phyloP scores from a whole-genome alignment of 108 stramenopile species.

The Cylindrotheca closterium region DNA sequence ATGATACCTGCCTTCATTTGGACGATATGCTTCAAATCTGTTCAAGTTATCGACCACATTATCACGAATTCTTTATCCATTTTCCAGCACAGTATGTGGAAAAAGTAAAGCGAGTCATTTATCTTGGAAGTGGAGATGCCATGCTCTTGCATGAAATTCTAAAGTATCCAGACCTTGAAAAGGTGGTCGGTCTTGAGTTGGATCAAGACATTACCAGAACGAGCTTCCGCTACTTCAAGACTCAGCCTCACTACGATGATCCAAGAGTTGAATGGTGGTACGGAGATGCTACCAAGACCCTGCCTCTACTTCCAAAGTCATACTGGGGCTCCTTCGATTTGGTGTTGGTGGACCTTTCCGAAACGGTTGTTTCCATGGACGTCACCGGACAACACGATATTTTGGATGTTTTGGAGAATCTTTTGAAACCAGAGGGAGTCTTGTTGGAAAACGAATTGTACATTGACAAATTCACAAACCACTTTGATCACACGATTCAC shows the following conservation, averaged over 20 bases:
- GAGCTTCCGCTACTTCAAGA: conserved; percentile 67
- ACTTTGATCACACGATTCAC: conserved; percentile 54
- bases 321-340: conserved; percentile 45
- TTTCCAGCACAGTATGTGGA: conserved; percentile 34
- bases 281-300: conserved; percentile 36
- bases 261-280: conserved; percentile 83
- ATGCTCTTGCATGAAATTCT: conserved; percentile 45
- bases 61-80: conserved; percentile 48
- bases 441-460: conserved; percentile 52
- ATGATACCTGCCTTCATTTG: conserved; percentile 68
- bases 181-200: conserved; percentile 46
- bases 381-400: conserved; percentile 25
- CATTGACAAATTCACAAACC: conserved; percentile 46
- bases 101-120: conserved; percentile 14
- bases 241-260: conserved; percentile 80
- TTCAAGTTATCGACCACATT: conserved; percentile 43
- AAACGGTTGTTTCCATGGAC: conserved; percentile 67
- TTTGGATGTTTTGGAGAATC: conserved; percentile 18
- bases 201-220: conserved; percentile 75
- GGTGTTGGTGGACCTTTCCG: conserved; percentile 52
- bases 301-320: conserved; percentile 28
- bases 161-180: conserved; percentile 40
- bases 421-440: conserved; percentile 39
- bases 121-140: conserved; percentile 41
- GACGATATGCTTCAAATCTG: conserved; percentile 61